Evolutionary conservation across 2,329 filamentous ascomycete genomes (phyloP).

Genomic region (Tolypocladium album): DNA sequence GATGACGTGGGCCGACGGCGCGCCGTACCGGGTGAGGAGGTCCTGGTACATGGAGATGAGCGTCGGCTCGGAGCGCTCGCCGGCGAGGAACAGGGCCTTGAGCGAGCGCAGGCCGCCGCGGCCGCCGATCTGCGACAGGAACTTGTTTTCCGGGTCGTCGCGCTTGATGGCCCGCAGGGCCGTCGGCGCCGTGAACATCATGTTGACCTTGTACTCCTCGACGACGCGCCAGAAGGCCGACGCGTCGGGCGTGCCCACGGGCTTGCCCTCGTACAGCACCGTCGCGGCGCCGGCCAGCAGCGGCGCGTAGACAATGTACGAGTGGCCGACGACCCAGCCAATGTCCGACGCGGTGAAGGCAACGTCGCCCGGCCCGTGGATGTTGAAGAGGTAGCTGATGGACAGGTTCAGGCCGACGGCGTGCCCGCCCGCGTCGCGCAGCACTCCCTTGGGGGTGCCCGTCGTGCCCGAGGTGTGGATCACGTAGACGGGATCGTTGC

Average conservation of each 20-base stretch:
- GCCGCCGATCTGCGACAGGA: conserved; percentile 52
- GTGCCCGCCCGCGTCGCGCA: conserved; percentile 76
- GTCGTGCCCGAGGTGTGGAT: conserved; percentile 85
- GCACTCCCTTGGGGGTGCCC: conserved; percentile 70
- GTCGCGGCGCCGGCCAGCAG: conserved; percentile 78
- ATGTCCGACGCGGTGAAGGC: conserved; percentile 69
- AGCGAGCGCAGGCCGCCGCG: conserved; percentile 62
- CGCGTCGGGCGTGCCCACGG: conserved; percentile 77
- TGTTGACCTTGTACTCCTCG: conserved; percentile 75
- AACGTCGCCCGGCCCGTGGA: conserved; percentile 76
- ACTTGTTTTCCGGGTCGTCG: conserved; percentile 66
- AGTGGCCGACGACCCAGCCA: conserved; percentile 63
- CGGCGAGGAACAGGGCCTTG: conserved; percentile 71
- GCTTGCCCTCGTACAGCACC: conserved; percentile 89
- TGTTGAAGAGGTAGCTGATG: conserved; percentile 72
- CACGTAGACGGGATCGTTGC: conserved; percentile 74
- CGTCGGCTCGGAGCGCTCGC: conserved; percentile 79
- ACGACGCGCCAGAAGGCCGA: conserved; percentile 82
- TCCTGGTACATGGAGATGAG: conserved; percentile 74
- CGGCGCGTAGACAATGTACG: conserved; percentile 83
- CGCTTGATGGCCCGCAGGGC: conserved; percentile 79
- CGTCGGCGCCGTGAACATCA: conserved; percentile 77
- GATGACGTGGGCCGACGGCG: conserved; percentile 43
- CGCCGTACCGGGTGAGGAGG: conserved; percentile 56
- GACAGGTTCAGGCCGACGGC: conserved; percentile 76